These are phyloP conservation scores for Cubamyces sp. DNA, from an alignment of 768 basidiomycete genomes.

Conservation along the genomic window DNA sequence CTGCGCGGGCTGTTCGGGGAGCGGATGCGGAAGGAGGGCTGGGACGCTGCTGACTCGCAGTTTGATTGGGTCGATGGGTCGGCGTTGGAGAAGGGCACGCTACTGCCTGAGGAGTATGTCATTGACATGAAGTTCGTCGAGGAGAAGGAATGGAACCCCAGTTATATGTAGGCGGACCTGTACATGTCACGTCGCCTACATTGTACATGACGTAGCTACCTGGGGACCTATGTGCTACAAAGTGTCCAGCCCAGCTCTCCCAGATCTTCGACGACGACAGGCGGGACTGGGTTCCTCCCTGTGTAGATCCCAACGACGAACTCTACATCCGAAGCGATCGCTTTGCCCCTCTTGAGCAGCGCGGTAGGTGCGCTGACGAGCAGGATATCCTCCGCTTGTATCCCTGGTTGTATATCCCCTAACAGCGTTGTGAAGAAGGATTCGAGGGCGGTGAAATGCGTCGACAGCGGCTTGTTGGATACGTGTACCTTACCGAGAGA, in stretches of 20 bases:
- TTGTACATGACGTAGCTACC: too few species aligned
- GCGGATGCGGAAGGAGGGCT: constrained; percentile 13
- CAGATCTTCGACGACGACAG: too few species aligned
- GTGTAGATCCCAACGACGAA: background rate
- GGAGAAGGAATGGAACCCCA: constrained; percentile 3
- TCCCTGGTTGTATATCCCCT: background rate
- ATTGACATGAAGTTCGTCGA: constrained; percentile 3
- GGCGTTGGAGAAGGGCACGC: constrained; percentile 2
- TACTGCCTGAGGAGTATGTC: constrained; percentile 22
- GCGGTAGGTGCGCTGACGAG: background rate
- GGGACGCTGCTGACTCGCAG: constrained; percentile 12
- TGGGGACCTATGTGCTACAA: too few species aligned
- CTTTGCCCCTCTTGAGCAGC: background rate
- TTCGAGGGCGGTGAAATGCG: background rate
- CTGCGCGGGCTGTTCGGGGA: constrained; percentile 24
- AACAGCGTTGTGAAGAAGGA: background rate
- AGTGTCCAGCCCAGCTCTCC: too few species aligned
- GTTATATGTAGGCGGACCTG: background rate
- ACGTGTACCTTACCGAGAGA: too few species aligned
- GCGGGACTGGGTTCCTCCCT: too few species aligned
- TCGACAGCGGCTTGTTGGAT: background rate
- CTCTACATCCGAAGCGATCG: background rate
- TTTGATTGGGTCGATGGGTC: constrained; percentile 19
- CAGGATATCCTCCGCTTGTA: background rate
- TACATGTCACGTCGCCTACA: too few species aligned